Percentiles rank a stretch among this genome's conserved stretches.
phyloP scores from a whole-genome alignment of 148 eudicot genomes.

The Chenopodium berlandieri region DNA sequence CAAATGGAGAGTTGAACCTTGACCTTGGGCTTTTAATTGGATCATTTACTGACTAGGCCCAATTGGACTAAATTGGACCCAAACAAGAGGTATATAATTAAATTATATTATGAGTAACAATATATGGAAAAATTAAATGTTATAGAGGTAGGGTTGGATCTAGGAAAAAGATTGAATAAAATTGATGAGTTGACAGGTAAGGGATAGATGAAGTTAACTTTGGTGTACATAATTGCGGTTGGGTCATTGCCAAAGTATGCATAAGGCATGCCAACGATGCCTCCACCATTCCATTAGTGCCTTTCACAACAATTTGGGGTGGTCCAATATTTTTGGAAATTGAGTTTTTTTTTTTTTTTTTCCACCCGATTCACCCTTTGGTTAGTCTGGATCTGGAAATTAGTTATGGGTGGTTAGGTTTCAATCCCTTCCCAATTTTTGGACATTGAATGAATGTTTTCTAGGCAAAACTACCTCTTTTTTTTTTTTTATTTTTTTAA shows the following conservation, averaged over 20 bases:
- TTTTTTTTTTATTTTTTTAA: too few species aligned
- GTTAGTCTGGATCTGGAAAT: too few species aligned
- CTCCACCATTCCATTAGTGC: neutral
- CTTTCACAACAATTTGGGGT: neutral
- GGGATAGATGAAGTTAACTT: conserved; percentile 15
- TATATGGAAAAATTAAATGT: too few species aligned
- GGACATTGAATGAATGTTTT: neutral
- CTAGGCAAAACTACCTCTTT: neutral
- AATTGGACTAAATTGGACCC: too few species aligned
- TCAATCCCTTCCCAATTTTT: neutral
- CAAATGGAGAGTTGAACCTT: too few species aligned
- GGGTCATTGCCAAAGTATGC: neutral
- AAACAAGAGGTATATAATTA: too few species aligned
- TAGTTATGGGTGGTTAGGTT: too few species aligned
- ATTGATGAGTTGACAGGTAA: conserved; percentile 10
- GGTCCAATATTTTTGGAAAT: conserved; percentile 16
- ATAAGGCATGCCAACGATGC: conserved; percentile 2
- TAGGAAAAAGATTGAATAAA: neutral
- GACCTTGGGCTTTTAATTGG: too few species aligned
- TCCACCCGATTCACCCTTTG: too few species aligned
- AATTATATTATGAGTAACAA: too few species aligned
- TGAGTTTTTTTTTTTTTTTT: neutral
- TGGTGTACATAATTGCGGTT: conserved; percentile 3
- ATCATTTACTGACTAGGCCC: too few species aligned
- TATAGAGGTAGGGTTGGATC: too few species aligned